These are phyloP conservation scores for Kuraishia piskuri DNA, from an alignment of 805 yeast genomes.

Conservation along the genomic window DNA sequence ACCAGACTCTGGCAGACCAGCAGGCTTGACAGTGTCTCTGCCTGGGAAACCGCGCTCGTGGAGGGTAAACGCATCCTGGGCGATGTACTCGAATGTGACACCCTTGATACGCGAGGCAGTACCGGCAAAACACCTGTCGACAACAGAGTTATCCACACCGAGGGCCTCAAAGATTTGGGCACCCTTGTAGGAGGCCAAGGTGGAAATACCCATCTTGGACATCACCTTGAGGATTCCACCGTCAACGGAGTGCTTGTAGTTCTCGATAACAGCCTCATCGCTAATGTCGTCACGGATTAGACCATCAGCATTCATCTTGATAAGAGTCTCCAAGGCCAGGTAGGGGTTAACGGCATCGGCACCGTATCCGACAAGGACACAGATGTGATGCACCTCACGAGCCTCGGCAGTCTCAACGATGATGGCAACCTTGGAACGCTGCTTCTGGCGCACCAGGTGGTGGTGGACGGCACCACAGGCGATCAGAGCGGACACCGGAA, in stretches of 20 bases:
- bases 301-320: conserved; percentile 77
- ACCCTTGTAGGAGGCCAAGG: conserved; percentile 96
- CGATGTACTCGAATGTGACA: conserved; percentile 89
- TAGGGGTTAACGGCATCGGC: conserved; percentile 95
- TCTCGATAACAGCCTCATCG: conserved; percentile 54
- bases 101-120: conserved; percentile 97
- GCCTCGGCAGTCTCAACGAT: conserved; percentile 95
- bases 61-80: conserved; percentile 91
- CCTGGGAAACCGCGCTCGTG: conserved; percentile 90
- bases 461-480: conserved; percentile 98
- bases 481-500: conserved; percentile 78
- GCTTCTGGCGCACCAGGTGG: conserved; percentile 90
- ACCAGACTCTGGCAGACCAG: conserved; percentile 86
- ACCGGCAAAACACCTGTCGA: conserved; percentile 93
- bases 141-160: conserved; percentile 91
- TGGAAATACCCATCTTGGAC: conserved; percentile 99
- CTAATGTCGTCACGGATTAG: conserved; percentile 49
- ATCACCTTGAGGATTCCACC: conserved; percentile 92
- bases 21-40: conserved; percentile 60
- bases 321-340: conserved; percentile 81
- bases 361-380: conserved; percentile 93
- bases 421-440: conserved; percentile 90
- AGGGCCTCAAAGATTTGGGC: conserved; percentile 97
- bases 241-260: conserved; percentile 80
- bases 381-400: conserved; percentile 93